Base-by-base conservation (phyloP, 768 basidiomycete genomes). In the Mrakia hoshinonis region DNA sequence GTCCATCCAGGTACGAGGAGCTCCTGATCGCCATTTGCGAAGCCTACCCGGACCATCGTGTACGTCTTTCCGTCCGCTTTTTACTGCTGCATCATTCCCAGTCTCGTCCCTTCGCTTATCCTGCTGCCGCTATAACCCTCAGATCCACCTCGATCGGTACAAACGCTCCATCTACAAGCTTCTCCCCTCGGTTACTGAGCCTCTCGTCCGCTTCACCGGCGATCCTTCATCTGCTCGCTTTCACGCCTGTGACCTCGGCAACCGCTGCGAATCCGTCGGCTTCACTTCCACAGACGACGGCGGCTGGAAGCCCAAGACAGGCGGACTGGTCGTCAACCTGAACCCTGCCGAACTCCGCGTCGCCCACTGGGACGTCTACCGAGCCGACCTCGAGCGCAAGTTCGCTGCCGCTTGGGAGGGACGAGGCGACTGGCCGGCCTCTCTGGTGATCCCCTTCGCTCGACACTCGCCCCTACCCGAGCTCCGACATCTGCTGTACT, bases 121-220 rank as follows among this genome's bases (percentile, higher is more conserved):
- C 15, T 15, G 43, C 43, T 6, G 43, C 7, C 15, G 7, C 15
- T 15, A 43, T 43, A 15, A 43, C 6, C 43, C 26, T 39, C 73
- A 91, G 89, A 88, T 98, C 71, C 94, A 97, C 76, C 83, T 94
- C 46, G 94, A 97, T 78, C 84, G 89, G 46, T 96, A 97, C 82
- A 96, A 97, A 77, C 77, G 86, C 75, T 77, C 80, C 3, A 84
- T 95, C 22, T 92, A 87, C 71, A 29, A 43, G 5, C 26, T 36
- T 54, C 38, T 69, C 58, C 3, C n/a, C 39, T 24, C 43, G 4
- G 18, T 64, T 20, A 3, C 22, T 1, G 10, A n/a, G 22, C 20
- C 51, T 22, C 75, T 80, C 83, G 0, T 73, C 73, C 46, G 18
- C 4, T 47, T 18, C 9, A 29, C 36, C 29, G 11, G 47, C 6